Evolutionary conservation across 2,329 filamentous ascomycete genomes (phyloP).

Genomic region (Aureobasidium sp.): DNA sequence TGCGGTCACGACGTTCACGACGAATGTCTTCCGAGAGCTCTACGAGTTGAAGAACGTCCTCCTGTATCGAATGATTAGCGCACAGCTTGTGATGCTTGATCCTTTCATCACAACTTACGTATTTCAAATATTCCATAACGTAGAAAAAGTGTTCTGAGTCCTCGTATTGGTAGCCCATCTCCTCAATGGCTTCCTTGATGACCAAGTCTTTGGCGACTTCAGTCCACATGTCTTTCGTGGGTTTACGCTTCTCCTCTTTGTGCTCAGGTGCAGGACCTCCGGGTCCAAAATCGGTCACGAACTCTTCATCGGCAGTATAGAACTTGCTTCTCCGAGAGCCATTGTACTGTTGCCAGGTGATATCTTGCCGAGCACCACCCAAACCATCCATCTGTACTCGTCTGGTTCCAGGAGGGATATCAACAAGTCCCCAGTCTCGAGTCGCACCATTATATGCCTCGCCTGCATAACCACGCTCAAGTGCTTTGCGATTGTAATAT

Average conservation of each 20-base stretch:
- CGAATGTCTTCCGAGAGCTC: constrained; percentile 78
- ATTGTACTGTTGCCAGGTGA: constrained; percentile 72
- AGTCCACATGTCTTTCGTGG: constrained; percentile 66
- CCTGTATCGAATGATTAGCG: constrained; percentile 44
- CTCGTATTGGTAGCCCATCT: constrained; percentile 78
- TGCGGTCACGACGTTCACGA: constrained; percentile 51
- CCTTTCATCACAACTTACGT: constrained; percentile 55
- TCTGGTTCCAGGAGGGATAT: constrained; percentile 77
- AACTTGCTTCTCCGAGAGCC: constrained; percentile 70
- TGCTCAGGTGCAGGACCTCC: constrained; percentile 12
- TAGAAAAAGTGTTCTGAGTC: constrained; percentile 89
- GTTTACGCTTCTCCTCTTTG: constrained; percentile 19
- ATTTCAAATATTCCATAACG: constrained; percentile 80
- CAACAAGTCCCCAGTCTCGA: constrained; percentile 72
- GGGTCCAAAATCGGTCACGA: constrained; percentile 37
- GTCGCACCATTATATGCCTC: constrained; percentile 70
- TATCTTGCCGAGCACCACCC: constrained; percentile 67
- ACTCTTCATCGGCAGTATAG: constrained; percentile 56
- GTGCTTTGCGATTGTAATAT: constrained; percentile 59
- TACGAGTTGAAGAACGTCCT: constrained; percentile 79
- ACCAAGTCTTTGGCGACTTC: constrained; percentile 95
- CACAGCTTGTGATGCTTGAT: not conserved
- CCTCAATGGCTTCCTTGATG: constrained; percentile 75
- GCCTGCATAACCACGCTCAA: constrained; percentile 61
- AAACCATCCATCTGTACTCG: constrained; percentile 74